Conservation (phyloP, 2,329 filamentous ascomycete species). For the Cladosporium austrohemisphaericum region DNA sequence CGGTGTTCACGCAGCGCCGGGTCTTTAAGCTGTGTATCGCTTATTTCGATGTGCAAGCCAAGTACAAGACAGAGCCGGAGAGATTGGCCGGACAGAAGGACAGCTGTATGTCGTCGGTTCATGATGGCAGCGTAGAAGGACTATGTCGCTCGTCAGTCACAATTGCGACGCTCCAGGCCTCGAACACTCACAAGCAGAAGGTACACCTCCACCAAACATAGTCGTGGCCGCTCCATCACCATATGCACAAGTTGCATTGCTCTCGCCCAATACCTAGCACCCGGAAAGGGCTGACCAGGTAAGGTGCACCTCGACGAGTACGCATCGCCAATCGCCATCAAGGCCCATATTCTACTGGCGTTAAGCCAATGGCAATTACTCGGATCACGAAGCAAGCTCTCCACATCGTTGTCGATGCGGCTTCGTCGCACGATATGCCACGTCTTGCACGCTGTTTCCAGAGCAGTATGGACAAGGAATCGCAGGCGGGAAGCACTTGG, state of each 20-base stretch:
- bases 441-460: slow-evolving; percentile 39
- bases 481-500: slow-evolving; percentile 39
- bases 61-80: slow-evolving; percentile 44
- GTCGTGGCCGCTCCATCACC: slow-evolving; percentile 41
- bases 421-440: slow-evolving; percentile 44
- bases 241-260: slow-evolving; percentile 40
- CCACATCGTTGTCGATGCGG: slow-evolving; percentile 36
- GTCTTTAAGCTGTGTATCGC: slow-evolving; percentile 41
- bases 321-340: slow-evolving; percentile 47
- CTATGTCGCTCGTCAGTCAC: slow-evolving; percentile 24
- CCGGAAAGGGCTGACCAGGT: slow-evolving; percentile 39
- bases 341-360: slow-evolving; percentile 42
- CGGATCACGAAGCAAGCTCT: slow-evolving; percentile 37
- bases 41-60: slow-evolving; percentile 42
- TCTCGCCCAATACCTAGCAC: slow-evolving; percentile 42
- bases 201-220: slow-evolving; percentile 44
- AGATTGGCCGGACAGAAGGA: slow-evolving; percentile 43
- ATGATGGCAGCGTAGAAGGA: slow-evolving; percentile 44
- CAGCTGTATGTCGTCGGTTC: slow-evolving; percentile 46
- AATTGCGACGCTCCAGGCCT: neutral
- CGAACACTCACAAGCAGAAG: slow-evolving; percentile 40
- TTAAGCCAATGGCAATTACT: slow-evolving; percentile 33
- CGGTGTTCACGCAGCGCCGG: slow-evolving; percentile 31
- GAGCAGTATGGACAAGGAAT: slow-evolving; percentile 39
- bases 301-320: slow-evolving; percentile 41